Percentiles rank a stretch among this genome's conserved stretches.
These are phyloP conservation scores for Diutina catenulata DNA, from an alignment of 1,139 yeast species.

Conservation along the genomic window DNA sequence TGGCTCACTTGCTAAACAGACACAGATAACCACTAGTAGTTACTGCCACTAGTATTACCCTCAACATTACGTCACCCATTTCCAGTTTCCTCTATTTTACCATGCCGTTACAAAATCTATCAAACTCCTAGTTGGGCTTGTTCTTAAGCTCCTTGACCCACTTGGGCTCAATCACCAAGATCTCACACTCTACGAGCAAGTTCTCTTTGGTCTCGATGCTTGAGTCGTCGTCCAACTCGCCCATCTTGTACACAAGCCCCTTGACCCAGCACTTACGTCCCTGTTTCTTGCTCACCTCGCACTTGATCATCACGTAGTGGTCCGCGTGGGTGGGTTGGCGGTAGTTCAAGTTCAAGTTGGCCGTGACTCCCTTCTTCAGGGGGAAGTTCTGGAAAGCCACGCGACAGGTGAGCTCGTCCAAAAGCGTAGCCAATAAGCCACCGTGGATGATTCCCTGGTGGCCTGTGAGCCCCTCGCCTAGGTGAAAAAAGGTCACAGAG, in stretches of 20 bases:
- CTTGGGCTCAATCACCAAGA: conserved; percentile 34
- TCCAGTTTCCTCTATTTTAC: too few relatives aligned
- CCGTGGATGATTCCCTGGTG: conserved; percentile 46
- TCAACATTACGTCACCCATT: too few relatives aligned
- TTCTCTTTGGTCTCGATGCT: conserved; percentile 14
- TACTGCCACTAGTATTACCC: too few relatives aligned
- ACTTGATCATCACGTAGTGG: conserved; percentile 23
- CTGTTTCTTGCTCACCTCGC: conserved; percentile 19
- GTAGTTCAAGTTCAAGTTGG: conserved; percentile 32
- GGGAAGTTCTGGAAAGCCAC: conserved; percentile 37
- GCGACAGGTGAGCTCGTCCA: conserved; percentile 43
- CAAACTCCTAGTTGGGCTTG: too few relatives aligned
- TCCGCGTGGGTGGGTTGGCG: conserved; percentile 26
- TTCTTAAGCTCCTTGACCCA: conserved; percentile 24
- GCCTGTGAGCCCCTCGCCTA: conserved; percentile 36
- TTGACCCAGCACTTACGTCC: conserved; percentile 35
- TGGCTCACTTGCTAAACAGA: too few relatives aligned
- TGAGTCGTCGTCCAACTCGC: not conserved
- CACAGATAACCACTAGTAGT: too few relatives aligned
- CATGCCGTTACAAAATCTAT: too few relatives aligned
- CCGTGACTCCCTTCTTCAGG: conserved; percentile 33
- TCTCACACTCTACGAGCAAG: conserved; percentile 28
- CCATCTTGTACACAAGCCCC: conserved; percentile 18
- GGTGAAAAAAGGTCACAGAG: conserved; percentile 29
- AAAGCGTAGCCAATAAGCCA: conserved; percentile 40